Evolutionary conservation across 441 rosid genomes (phyloP).

Genomic region (Sinapis alba): DNA sequence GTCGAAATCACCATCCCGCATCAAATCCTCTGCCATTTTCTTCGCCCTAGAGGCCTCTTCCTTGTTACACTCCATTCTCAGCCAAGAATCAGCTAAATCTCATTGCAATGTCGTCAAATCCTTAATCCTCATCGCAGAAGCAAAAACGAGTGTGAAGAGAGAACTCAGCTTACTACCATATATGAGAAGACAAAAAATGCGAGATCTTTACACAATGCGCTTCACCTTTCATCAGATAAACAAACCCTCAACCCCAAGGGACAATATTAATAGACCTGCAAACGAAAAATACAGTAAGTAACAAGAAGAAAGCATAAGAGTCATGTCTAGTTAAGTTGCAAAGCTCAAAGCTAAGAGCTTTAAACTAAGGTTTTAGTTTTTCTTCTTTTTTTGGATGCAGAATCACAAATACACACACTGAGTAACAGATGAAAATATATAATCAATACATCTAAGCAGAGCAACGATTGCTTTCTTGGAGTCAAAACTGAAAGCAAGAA

Average conservation of each 20-base stretch:
- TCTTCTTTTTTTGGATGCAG: not conserved
- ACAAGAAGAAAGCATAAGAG: slow-evolving; percentile 2
- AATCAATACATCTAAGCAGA: not conserved
- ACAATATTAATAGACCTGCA: slow-evolving; percentile 8
- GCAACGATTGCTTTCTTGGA: not conserved
- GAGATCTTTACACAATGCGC: slow-evolving; percentile 7
- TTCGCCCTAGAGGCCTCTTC: slow-evolving; percentile 62
- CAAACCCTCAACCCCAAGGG: not conserved
- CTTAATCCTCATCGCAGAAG: not conserved
- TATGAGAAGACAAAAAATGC: not conserved
- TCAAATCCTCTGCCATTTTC: slow-evolving; percentile 49
- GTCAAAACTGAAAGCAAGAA: not conserved
- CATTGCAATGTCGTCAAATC: not conserved
- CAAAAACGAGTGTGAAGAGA: not conserved
- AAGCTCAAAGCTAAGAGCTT: not conserved
- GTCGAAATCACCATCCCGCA: slow-evolving; percentile 46
- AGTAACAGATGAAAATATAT: not conserved
- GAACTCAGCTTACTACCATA: slow-evolving; percentile 2
- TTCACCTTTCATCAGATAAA: not conserved
- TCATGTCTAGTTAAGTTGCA: not conserved
- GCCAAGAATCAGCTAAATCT: not conserved
- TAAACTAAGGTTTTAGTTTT: not conserved
- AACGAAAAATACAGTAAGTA: not conserved
- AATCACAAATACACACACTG: not conserved
- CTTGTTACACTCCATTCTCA: slow-evolving; percentile 61